Conservation (phyloP, 2,329 filamentous ascomycete genomes). For the Nemania serpens region DNA sequence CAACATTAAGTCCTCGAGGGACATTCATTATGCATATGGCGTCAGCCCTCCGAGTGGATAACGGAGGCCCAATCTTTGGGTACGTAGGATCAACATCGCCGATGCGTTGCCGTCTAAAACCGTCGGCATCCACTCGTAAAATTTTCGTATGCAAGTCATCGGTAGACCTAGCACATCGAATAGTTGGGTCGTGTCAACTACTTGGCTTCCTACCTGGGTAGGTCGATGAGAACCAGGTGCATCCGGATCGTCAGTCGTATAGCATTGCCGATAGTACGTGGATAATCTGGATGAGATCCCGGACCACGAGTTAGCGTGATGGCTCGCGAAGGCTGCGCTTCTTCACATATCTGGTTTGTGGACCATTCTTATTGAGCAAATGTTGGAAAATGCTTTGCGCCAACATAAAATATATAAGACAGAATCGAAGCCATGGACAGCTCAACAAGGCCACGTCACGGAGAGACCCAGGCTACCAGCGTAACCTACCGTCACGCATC, state of each 20-base stretch:
- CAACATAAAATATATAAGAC: background rate
- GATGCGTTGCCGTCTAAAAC: background rate
- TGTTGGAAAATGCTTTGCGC: background rate
- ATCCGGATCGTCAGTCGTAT: background rate
- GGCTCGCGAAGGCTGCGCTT: background rate
- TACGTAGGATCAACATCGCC: conserved; percentile 2
- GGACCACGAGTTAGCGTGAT: background rate
- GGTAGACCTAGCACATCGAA: conserved; percentile 5
- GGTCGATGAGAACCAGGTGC: background rate
- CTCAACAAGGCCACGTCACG: background rate
- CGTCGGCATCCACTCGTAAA: background rate
- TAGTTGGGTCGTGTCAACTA: background rate
- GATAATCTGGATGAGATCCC: background rate
- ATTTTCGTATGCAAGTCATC: conserved; percentile 8
- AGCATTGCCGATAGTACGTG: background rate
- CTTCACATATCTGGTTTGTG: background rate
- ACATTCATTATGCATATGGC: conserved; percentile 5
- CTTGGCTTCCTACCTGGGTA: background rate
- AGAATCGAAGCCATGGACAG: background rate
- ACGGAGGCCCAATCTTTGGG: background rate
- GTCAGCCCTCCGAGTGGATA: background rate
- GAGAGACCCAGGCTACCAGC: background rate
- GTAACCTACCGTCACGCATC: background rate
- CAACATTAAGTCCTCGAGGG: conserved; percentile 2
- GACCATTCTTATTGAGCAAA: background rate